Conservation (phyloP, 805 yeast species). For the Alloascoidea africana region DNA sequence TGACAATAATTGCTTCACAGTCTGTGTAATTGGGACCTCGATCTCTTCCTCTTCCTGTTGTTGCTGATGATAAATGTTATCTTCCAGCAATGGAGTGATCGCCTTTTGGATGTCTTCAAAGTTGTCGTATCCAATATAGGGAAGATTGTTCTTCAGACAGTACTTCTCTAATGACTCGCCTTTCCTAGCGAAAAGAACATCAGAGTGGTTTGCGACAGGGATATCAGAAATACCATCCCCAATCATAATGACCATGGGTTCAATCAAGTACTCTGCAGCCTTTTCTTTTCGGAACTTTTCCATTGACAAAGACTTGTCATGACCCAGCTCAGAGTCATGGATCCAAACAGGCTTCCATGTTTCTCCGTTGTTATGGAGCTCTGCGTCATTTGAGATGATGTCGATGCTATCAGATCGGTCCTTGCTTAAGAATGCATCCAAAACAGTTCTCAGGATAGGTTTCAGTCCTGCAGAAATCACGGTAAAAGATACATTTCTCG, state of each 20-base stretch:
- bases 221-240: conserved; percentile 43
- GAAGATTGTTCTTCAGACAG: conserved; percentile 23
- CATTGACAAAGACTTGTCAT: conserved; percentile 26
- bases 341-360: conserved; percentile 25
- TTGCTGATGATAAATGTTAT: conserved; percentile 12
- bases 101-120: conserved; percentile 24
- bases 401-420: conserved; percentile 20
- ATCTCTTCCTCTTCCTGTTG: no score
- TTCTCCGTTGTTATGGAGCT: conserved; percentile 19
- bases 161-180: conserved; percentile 25
- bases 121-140: conserved; percentile 24
- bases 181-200: conserved; percentile 25
- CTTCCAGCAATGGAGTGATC: conserved; percentile 14
- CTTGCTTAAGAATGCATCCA: conserved; percentile 22
- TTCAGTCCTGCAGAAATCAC: conserved; percentile 28
- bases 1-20: no score
- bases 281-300: conserved; percentile 17
- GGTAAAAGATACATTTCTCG: conserved; percentile 22
- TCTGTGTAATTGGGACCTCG: no score
- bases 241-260: conserved; percentile 34
- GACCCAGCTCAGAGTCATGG: conserved; percentile 26
- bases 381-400: conserved; percentile 25
- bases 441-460: conserved; percentile 25
- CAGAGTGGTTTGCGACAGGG: conserved; percentile 29
- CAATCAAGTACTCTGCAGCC: conserved; percentile 9